Base-by-base conservation (phyloP, 2,329 filamentous ascomycete species). In the Fusarium staphyleae region DNA sequence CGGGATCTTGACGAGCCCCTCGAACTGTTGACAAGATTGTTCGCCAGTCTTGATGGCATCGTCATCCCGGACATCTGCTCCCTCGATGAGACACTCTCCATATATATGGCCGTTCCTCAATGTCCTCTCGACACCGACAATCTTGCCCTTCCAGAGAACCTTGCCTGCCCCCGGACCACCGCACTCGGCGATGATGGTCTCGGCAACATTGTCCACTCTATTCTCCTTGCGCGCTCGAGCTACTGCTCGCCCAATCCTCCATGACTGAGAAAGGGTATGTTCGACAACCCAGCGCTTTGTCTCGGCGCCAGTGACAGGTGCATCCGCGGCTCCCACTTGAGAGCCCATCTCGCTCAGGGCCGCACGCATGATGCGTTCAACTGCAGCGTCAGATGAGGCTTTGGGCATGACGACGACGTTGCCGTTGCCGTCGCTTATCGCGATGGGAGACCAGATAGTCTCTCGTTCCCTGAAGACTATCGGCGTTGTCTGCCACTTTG, bases 131-230 rank as follows among this genome's bases (percentile, higher is more conserved):
- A 87, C 84, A 1, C 78, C 78, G 15, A 85, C 76, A 57, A 88
- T 86, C 72, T 88, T 88, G 22, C 86, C 85, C 51, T 81, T 78
- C 73, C 82, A 87, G n/a, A 88, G 63, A 8, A 87, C 77, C 55
- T 76, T 81, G 1, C 81, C 85, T 0, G 78, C 77, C 4, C 73
- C 73, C 0, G 72, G 62, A 0, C 84, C 84, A 4, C 84, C 84
- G 24, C 81, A 82, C 66, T 85, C 83, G 0, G 80, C 75, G 13
- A 87, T 77, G 53, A 87, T 86, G 3, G 75, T 75, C 69, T 86
- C 81, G 1, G 82, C 82, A 3, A 87, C 81, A 11, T 70, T 77
- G 13, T 80, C 79, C 2, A 85, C 70, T 5, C 76, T 77, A 52
- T 83, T 85, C 8, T 72, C 74, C 18, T 71, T 70, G 19, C 79